Evolutionary conservation across 345 rosid genomes (phyloP), one percentile per base, ranked within the genome.

Genomic region (Populus simonii): DNA sequence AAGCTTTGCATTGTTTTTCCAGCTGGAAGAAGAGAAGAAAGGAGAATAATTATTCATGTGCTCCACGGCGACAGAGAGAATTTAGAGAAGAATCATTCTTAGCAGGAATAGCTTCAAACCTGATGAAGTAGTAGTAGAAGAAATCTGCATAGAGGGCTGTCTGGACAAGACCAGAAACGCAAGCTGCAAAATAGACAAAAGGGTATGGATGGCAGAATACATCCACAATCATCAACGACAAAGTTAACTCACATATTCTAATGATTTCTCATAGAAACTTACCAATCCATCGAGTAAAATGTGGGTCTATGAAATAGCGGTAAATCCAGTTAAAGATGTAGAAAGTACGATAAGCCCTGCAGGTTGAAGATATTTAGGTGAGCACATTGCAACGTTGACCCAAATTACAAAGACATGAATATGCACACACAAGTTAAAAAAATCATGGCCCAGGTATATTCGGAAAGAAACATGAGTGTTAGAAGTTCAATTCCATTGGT

Each of bases 291-390:
- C 94, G 85, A 80, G 73, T 80, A 74, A 91, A 94, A 71, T 81
- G 89, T 13, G 76, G 81, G 85, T 91, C 96, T 5, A 89, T 88
- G 78, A 89, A 76, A 80, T 89, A 93, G 78, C 97, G 93, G 76
- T 91, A 90, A 69, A 91, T 92, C 96, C 97, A 93, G 85, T 94
- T 93, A 68, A 94, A 86, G 67, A 94, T 92, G 89, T 94, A 94
- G 33, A 94, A 80, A 70, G 86, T 91, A 68, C 98, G 97, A 81
- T 94, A 94, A 0, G 98, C 98, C 83, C 98, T 93, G 90, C 81
- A 84, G 61, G 51, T 74, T 35, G 70, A 81, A 76, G 9, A 69
- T 27, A 76, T 2, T 27, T 29, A 38, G 5, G 7, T 36, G 12
- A 63, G 47, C 41, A 49, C 6, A 49, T 39, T 36, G 31, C 57